Conservation (phyloP, 2,329 filamentous ascomycete genomes). For the Biscogniauxia mediterranea region DNA sequence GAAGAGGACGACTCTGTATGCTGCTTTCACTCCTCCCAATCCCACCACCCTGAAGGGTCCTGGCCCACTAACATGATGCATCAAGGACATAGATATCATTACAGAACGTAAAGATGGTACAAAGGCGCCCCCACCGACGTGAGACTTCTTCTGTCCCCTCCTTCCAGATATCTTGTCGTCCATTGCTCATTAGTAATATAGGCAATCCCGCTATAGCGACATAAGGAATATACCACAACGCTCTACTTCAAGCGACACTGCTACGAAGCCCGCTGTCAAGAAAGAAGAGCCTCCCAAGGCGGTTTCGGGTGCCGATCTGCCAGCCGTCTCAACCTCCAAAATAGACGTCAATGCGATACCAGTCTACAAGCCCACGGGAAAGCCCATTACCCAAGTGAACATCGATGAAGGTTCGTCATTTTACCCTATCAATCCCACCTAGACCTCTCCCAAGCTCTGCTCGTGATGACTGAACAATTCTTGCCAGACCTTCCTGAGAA, state of each 20-base stretch:
- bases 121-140: slow-evolving; percentile 59
- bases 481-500: slow-evolving; percentile 67
- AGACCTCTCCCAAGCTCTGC: slow-evolving; percentile 1
- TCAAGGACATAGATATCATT: slow-evolving; percentile 62
- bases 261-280: slow-evolving; percentile 46
- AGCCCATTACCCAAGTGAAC: slow-evolving; percentile 74
- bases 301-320: slow-evolving; percentile 29
- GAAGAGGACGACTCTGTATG: slow-evolving; percentile 57
- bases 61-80: background rate
- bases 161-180: background rate
- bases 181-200: slow-evolving; percentile 28
- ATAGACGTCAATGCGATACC: slow-evolving; percentile 84
- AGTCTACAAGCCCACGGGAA: slow-evolving; percentile 73
- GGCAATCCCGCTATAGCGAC: slow-evolving; percentile 62
- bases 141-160: slow-evolving; percentile 29
- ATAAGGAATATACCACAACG: slow-evolving; percentile 64
- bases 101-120: slow-evolving; percentile 65
- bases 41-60: background rate
- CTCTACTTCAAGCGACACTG: slow-evolving; percentile 51
- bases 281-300: slow-evolving; percentile 43
- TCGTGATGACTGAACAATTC: slow-evolving; percentile 9
- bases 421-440: background rate
- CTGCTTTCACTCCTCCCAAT: background rate
- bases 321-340: slow-evolving; percentile 74
- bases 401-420: slow-evolving; percentile 61